These are phyloP conservation scores for Blastomyces silverae DNA, from an alignment of 2,329 filamentous ascomycete genomes.

Conservation along the genomic window DNA sequence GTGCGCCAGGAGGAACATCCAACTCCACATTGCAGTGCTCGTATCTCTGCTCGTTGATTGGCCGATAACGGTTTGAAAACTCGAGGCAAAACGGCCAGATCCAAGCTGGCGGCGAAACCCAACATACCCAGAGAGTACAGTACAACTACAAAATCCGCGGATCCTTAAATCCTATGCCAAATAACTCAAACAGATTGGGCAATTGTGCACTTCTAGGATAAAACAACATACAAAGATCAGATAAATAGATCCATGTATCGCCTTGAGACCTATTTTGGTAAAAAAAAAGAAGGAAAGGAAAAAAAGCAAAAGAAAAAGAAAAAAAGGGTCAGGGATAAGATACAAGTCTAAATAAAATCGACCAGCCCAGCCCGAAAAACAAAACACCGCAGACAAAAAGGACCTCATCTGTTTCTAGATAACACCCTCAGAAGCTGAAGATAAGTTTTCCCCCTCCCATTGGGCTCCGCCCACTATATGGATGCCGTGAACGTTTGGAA, in stretches of 20 bases:
- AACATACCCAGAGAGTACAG: neutral
- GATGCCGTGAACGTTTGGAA: neutral
- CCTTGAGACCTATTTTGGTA: neutral
- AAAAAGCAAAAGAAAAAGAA: neutral
- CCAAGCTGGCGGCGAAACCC: neutral
- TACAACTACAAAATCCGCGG: neutral
- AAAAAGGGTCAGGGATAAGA: too few species aligned
- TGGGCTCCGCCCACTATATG: neutral
- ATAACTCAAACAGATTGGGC: neutral
- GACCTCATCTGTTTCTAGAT: neutral
- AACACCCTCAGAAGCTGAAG: neutral
- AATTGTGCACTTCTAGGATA: neutral
- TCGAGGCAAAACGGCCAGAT: neutral
- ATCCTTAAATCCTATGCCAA: neutral
- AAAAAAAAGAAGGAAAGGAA: neutral
- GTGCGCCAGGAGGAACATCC: neutral
- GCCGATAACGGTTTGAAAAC: conserved; percentile 16
- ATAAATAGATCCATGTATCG: too few species aligned
- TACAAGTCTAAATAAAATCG: neutral
- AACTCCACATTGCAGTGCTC: neutral
- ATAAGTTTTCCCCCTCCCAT: conserved; percentile 3
- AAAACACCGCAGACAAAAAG: neutral
- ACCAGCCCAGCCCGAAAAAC: neutral
- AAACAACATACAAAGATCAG: neutral
- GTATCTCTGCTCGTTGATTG: conserved; percentile 15